A percentile compares a stretch with the other conserved stretches of the same genome.
These are phyloP conservation scores for Castanospermum australe DNA, from an alignment of 306 rosid genomes.

Conservation along the genomic window DNA sequence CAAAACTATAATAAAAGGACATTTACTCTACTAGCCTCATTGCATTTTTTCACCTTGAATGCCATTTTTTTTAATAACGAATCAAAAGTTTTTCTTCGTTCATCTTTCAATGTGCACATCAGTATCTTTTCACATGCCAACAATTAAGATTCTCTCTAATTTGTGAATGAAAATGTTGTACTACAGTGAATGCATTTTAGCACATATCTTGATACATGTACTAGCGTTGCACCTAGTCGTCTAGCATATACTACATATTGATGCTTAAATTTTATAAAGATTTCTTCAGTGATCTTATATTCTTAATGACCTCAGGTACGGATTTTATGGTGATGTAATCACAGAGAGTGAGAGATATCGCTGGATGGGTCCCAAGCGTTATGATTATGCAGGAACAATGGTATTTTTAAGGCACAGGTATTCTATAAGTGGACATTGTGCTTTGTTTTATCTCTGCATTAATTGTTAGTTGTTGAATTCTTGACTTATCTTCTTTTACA, in stretches of 20 bases:
- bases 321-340: conserved; percentile 98
- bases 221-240: neutral
- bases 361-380: conserved; percentile 98
- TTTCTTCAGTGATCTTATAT: conserved; percentile 29
- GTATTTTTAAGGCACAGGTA: conserved; percentile 87
- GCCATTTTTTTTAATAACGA: neutral
- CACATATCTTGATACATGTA: neutral
- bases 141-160: neutral
- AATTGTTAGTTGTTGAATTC: neutral
- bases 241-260: conserved; percentile 18
- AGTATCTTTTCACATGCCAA: neutral
- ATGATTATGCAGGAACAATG: conserved; percentile 92
- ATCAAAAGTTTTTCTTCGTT: neutral
- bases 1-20: neutral
- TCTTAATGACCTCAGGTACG: conserved; percentile 61
- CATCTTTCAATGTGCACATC: neutral
- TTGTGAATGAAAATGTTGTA: neutral
- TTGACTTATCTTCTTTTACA: neutral
- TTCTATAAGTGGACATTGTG: neutral
- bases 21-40: neutral
- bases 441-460: conserved; percentile 1
- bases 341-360: conserved; percentile 89
- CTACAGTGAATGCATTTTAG: neutral
- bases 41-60: neutral
- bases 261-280: neutral